Evolutionary conservation across 2,329 filamentous ascomycete species (phyloP).

Genomic region (Alternaria gaisen): DNA sequence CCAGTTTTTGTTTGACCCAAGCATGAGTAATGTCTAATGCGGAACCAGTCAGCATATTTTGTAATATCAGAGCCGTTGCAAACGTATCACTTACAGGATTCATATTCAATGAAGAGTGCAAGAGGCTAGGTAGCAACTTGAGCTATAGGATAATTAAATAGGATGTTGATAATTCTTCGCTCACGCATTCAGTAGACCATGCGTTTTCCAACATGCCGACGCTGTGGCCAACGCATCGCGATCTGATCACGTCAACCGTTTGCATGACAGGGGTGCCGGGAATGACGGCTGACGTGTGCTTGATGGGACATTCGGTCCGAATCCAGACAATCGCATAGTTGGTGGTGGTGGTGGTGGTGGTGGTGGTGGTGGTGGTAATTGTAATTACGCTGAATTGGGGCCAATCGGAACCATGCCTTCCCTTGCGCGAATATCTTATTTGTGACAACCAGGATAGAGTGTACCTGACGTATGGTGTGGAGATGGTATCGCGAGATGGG

Average conservation of each 20-base stretch:
- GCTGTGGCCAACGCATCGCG: neutral
- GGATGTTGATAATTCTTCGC: neutral
- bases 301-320: neutral
- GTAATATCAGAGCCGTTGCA: neutral
- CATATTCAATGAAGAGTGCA: neutral
- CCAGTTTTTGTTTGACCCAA: neutral
- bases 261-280: neutral
- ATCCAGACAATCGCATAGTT: neutral
- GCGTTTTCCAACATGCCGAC: neutral
- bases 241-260: neutral
- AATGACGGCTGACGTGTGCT: neutral
- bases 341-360: neutral
- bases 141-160: neutral
- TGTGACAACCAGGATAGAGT: conserved; percentile 4
- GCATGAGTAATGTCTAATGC: neutral
- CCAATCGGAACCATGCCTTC: neutral
- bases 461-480: conserved; percentile 1
- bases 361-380: neutral
- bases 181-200: neutral
- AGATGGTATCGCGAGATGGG: neutral
- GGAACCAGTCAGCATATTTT: neutral
- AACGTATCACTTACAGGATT: neutral
- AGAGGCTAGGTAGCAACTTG: neutral
- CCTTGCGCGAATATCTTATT: conserved; percentile 1
- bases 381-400: neutral